A percentile compares a stretch with the other conserved stretches of the same genome.
phyloP scores from a whole-genome alignment of 164 flowering plant species.

The Chimonanthus salicifolius region DNA sequence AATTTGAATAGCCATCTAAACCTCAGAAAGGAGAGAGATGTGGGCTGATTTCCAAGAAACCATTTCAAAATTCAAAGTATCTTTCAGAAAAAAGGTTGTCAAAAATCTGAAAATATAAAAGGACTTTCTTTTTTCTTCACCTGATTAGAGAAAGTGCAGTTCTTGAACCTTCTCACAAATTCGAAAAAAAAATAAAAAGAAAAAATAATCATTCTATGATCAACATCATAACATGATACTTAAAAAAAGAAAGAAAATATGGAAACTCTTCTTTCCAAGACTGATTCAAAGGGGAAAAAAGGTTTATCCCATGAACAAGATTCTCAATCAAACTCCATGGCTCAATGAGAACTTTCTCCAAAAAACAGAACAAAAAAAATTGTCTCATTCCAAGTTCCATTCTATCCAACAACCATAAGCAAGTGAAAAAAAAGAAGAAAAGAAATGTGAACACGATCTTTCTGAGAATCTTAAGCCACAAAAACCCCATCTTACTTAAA shows the following conservation, averaged over 20 bases:
- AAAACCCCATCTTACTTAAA: too few species aligned
- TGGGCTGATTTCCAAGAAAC: conserved; percentile 1
- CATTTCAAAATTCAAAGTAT: background rate
- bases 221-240: background rate
- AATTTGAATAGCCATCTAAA: background rate
- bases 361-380: too few species aligned
- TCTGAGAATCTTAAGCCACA: too few species aligned
- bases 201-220: background rate
- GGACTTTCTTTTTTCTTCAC: background rate
- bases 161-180: background rate
- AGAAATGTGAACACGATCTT: too few species aligned
- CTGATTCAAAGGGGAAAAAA: background rate
- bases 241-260: background rate
- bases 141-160: background rate
- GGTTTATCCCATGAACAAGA: background rate
- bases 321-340: too few species aligned
- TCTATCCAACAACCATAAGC: too few species aligned
- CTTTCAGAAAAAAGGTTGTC: background rate
- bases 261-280: background rate
- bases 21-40: background rate
- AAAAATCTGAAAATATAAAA: background rate
- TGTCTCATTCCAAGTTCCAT: too few species aligned
- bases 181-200: background rate
- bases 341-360: background rate
- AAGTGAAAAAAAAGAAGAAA: too few species aligned